Evolutionary conservation across 192 early-diverging fungal species (phyloP).

Genomic region (Coemansia sp.): DNA sequence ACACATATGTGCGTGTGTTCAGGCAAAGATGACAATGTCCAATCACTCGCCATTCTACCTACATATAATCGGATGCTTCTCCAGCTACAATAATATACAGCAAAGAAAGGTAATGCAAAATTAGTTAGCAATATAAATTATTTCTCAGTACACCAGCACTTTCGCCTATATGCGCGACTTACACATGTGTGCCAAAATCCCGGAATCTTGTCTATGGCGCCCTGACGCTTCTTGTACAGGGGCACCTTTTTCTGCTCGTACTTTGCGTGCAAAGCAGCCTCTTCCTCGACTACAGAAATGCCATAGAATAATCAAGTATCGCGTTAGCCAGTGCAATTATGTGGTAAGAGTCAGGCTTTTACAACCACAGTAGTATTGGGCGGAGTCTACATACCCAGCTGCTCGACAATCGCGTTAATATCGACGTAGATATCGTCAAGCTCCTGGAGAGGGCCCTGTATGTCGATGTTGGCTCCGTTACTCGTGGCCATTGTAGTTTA

Average conservation of each 20-base stretch:
- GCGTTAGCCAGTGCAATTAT: neutral
- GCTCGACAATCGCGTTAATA: constrained; percentile 50
- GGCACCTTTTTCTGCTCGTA: constrained; percentile 56
- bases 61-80: constrained; percentile 58
- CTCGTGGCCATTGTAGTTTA: constrained; percentile 30
- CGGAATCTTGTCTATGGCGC: constrained; percentile 58
- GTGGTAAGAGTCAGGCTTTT: neutral
- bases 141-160: neutral
- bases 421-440: constrained; percentile 41
- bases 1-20: neutral
- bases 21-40: neutral
- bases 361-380: neutral
- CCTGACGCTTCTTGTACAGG: constrained; percentile 62
- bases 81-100: constrained; percentile 35
- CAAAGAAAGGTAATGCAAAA: neutral
- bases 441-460: constrained; percentile 38
- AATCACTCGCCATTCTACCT: constrained; percentile 22
- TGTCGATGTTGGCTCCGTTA: constrained; percentile 27
- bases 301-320: neutral
- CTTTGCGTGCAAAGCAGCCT: constrained; percentile 56
- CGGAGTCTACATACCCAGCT: constrained; percentile 33
- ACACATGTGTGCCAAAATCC: constrained; percentile 64
- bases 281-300: constrained; percentile 47
- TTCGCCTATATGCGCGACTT: constrained; percentile 20
- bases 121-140: neutral